These are phyloP conservation scores for Phytomonas sp. DNA, from an alignment of 208 protist species.

Conservation along the genomic window DNA sequence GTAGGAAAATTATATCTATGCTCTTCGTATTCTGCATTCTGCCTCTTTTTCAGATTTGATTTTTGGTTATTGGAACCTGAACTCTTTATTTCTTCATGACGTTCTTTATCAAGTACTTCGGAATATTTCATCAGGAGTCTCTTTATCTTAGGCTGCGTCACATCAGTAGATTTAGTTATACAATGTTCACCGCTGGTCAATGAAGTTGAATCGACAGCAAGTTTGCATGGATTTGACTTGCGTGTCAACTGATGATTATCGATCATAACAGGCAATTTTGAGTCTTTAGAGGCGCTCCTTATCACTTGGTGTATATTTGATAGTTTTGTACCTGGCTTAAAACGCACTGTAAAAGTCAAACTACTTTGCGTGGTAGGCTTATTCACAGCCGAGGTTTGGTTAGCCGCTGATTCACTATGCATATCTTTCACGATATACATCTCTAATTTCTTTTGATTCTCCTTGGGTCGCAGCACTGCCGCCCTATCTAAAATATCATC, in stretches of 20 bases:
- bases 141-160: not conserved
- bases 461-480: conserved; percentile 27
- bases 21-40: not conserved
- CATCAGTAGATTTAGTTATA: not conserved
- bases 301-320: not conserved
- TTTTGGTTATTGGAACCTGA: not conserved
- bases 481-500: conserved; percentile 65
- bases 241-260: not conserved
- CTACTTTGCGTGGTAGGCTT: not conserved
- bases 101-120: not conserved
- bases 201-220: not conserved
- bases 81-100: not conserved
- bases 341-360: not conserved
- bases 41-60: not conserved
- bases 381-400: not conserved
- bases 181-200: not conserved
- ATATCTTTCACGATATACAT: not conserved
- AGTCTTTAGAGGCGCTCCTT: not conserved
- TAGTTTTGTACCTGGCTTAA: not conserved
- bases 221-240: not conserved
- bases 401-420: not conserved
- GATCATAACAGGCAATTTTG: not conserved
- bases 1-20: not conserved
- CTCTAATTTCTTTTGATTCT: conserved; percentile 7
- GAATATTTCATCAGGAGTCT: not conserved